phyloP scores from a whole-genome alignment of 345 rosid species.

The Turritis glabra region DNA sequence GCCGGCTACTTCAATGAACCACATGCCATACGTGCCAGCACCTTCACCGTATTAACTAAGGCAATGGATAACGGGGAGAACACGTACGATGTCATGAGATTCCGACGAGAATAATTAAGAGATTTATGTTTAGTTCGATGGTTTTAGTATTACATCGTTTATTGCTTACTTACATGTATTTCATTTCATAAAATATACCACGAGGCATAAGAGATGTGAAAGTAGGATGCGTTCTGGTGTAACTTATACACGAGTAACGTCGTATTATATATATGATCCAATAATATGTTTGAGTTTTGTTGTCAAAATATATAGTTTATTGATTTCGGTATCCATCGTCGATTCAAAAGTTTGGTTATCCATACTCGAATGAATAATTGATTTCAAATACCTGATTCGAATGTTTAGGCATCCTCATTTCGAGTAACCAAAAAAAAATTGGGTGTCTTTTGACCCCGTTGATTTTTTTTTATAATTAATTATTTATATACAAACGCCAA shows the following conservation, averaged over 20 bases:
- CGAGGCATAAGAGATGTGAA: not conserved
- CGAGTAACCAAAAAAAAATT: no score
- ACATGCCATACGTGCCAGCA: not conserved
- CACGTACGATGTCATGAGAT: constrained; percentile 8
- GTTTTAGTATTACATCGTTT: constrained; percentile 16
- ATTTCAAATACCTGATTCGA: no score
- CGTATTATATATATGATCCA: not conserved
- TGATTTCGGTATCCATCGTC: no score
- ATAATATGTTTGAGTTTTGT: not conserved
- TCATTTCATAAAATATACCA: not conserved
- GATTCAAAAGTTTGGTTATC: no score
- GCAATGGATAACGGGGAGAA: not conserved
- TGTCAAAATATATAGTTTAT: no score
- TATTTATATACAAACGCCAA: no score
- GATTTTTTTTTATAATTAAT: no score
- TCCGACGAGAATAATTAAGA: constrained; percentile 13
- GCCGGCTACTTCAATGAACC: constrained; percentile 9
- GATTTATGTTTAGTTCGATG: not conserved
- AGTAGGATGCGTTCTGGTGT: constrained; percentile 10
- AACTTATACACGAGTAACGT: constrained; percentile 5
- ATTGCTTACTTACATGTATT: not conserved
- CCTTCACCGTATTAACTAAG: constrained; percentile 10
- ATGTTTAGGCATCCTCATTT: no score
- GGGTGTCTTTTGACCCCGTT: no score
- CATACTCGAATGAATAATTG: no score